These are phyloP conservation scores for Eragrostis nindensis DNA, from an alignment of 176 grass and related monocot genomes.

Conservation along the genomic window DNA sequence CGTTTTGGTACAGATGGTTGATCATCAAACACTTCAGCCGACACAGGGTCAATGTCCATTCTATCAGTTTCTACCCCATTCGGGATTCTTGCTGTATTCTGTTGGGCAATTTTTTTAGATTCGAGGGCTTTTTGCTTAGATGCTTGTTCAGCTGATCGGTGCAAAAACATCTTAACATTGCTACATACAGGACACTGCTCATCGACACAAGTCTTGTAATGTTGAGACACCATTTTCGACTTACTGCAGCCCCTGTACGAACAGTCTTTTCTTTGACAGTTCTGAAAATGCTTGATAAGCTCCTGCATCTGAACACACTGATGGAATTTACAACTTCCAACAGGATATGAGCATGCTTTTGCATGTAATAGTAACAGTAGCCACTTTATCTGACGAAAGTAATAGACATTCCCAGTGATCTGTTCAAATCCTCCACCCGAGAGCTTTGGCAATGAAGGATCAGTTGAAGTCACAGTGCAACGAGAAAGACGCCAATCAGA, in stretches of 20 bases:
- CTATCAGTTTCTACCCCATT: slow-evolving; percentile 52
- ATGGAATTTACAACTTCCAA: slow-evolving; percentile 82
- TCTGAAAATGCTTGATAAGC: slow-evolving; percentile 73
- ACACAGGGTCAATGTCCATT: slow-evolving; percentile 71
- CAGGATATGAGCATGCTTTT: slow-evolving; percentile 63
- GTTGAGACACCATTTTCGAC: slow-evolving; percentile 62
- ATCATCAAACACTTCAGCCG: slow-evolving; percentile 63
- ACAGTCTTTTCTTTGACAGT: slow-evolving; percentile 75
- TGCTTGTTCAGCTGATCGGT: slow-evolving; percentile 57
- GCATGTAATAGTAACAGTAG: slow-evolving; percentile 85
- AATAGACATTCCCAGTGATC: slow-evolving; percentile 56
- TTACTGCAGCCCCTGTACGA: slow-evolving; percentile 56
- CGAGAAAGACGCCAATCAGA: slow-evolving; percentile 52
- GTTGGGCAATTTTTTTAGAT: slow-evolving; percentile 53
- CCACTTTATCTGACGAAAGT: slow-evolving; percentile 78
- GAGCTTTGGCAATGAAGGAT: slow-evolving; percentile 36
- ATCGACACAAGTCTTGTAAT: slow-evolving; percentile 72
- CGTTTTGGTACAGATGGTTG: slow-evolving; percentile 70
- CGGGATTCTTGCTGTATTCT: slow-evolving; percentile 52
- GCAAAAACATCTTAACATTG: slow-evolving; percentile 61
- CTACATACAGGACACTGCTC: slow-evolving; percentile 85
- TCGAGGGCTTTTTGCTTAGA: slow-evolving; percentile 44
- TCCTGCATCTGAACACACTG: slow-evolving; percentile 76
- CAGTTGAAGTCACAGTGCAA: slow-evolving; percentile 37
- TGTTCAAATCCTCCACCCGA: slow-evolving; percentile 50